Evolutionary conservation across 1,284 basidiomycete species (phyloP), one percentile per base, ranked within the genome.

Genomic region (Boletus sp.): DNA sequence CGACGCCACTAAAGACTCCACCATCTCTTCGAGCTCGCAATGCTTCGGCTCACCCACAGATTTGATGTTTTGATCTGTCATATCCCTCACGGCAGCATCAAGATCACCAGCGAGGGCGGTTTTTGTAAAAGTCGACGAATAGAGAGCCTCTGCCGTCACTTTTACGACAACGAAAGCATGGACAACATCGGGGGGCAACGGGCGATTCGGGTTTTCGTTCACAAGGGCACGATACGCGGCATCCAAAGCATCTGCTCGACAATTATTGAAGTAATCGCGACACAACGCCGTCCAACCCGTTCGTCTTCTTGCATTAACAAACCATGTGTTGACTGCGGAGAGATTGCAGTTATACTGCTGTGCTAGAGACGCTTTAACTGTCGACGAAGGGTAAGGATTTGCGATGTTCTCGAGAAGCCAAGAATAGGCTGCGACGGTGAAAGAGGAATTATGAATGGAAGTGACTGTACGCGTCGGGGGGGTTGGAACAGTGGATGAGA

Each of bases 101-200:
- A 72, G 45, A 30, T 61, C 61, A 1, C 53, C 19, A 1, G 65
- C 67, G 6, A 71, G 44, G 1, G 49, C 35, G 12, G 65, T 70
- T 36, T 62, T 61, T 0, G 53, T 46, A 3, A 59, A 58, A 17
- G 36, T n/a, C 6, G 33, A 26, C 16, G 44, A 23, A 25, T 32
- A 45, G 5, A 39, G 27, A 2, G 1, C 8, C 8, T 32, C 36
- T 3, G 29, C 27, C 4, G 44, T 8, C 0, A 6, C 22, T 13
- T 40, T 30, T 0, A 45, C n/a, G 5, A 2, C 1, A 8, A 40
- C 8, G 2, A 45, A 45, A 2, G 44, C 35, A 2, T 45, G 44
- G 1, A 12, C n/a, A 8, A 45, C 2, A 2, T 25, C 3, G 1
- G 20, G 2, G 5, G 9, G 3, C 12, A 40, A 7, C 8, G 1